Evolutionary conservation across 345 rosid species (phyloP), one percentile per base, ranked within the genome.

Genomic region (Salix udensis): DNA sequence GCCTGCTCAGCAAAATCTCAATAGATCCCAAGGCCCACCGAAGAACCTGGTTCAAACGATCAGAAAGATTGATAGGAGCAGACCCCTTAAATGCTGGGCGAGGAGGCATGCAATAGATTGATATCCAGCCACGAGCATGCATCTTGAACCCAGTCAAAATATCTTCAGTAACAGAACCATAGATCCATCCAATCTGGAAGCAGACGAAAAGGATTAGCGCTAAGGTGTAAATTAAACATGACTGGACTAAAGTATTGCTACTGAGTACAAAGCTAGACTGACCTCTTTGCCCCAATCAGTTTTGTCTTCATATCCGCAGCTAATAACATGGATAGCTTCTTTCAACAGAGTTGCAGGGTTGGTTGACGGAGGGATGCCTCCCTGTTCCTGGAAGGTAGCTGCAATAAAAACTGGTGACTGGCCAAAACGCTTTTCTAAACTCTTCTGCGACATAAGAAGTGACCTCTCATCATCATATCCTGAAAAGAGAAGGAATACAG

Each of bases 271-370:
- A 13, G 26, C 36, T 18, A 50, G 75, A 18, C 82, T 37, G 11
- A 91, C 99, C 99, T 96, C 99, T 85, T 96, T 96, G 72, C 99
- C 99, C 99, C 99, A 96, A 76, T 96, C 99, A 50, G 95, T 89
- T 89, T 96, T 96, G 89, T 94, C 99, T 82, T 96, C 99, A 9
- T 96, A 96, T 78, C 99, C 99, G 81, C 98, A 96, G 83, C 99
- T 96, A 60, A 96, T 94, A 74, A 96, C 99, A 82, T 96, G 99
- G 77, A 96, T 96, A 73, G 99, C 98, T 84, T 96, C 99, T 84
- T 94, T 92, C 26, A 96, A 79, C 79, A 96, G 97, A 71, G 94
- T 84, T 40, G 99, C 98, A 21, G 98, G 97, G 85, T 96, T 96
- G 30, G 98, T 94, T 24, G 98, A 79, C 18, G 98, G 95, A 4